Conservation (phyloP, 116 monocot genomes). For the Phalaenopsis hybrid region DNA sequence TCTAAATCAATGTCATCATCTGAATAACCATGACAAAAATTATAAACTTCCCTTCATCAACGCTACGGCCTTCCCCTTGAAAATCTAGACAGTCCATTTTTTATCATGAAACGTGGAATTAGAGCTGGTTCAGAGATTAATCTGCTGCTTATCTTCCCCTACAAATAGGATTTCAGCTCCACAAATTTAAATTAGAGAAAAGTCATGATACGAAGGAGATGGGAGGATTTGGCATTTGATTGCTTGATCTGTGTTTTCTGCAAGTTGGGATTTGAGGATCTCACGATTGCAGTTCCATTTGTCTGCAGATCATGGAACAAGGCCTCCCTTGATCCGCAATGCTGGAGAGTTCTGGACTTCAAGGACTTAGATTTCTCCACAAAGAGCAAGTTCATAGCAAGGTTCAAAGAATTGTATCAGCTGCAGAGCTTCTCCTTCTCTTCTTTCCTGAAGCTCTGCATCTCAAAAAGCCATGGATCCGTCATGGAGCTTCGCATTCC, state of each 20-base stretch:
- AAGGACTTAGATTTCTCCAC: not conserved
- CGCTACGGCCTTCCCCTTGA: too few relatives aligned
- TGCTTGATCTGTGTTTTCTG: conserved; percentile 10
- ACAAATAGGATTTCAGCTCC: not conserved
- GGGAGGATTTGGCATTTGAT: conserved; percentile 13
- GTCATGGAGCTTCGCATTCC: conserved; percentile 1
- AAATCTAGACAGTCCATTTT: not conserved
- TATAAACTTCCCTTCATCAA: not conserved
- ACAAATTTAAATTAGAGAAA: not conserved
- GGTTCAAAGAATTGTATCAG: not conserved
- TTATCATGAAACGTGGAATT: not conserved
- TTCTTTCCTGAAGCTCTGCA: conserved; percentile 4
- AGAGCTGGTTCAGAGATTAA: not conserved
- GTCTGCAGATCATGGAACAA: conserved; percentile 23
- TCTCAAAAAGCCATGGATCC: not conserved
- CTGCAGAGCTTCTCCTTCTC: conserved; percentile 10
- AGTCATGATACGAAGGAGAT: conserved; percentile 9
- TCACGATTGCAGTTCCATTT: conserved; percentile 6
- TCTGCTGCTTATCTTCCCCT: not conserved
- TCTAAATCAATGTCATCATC: not conserved
- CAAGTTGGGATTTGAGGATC: conserved; percentile 11
- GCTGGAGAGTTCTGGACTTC: conserved; percentile 17
- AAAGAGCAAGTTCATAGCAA: not conserved
- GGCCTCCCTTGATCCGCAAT: conserved; percentile 14
- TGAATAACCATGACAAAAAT: not conserved